Evolutionary conservation across 768 basidiomycete genomes (phyloP), one percentile per base, ranked within the genome.

Genomic region (Leccinellum albellum): DNA sequence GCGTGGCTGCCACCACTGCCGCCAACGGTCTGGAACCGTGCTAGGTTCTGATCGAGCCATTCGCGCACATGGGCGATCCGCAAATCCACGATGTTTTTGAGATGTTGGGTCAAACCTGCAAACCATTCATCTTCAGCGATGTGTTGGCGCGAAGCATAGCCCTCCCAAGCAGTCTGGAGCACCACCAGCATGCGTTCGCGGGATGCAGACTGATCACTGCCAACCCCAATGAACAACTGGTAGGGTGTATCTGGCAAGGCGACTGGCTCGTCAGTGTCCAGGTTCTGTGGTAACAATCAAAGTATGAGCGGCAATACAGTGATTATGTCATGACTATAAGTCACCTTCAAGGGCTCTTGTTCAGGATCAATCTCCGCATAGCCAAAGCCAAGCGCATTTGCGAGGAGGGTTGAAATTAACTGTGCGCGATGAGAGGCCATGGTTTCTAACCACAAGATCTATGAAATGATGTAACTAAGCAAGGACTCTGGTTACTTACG

Each of bases 31-130:
- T 75, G 73, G 68, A 86, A 86, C 0, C 82, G 73, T 1, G 72
- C 54, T 5, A 79, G 61, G 55, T 86, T 86, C 6, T 73, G 66
- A 4, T 70, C 65, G 13, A 87, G 66, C 86, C 85, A 86, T 55
- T 73, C 70, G 1, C 66, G 66, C 24, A 86, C 82, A 53, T 80
- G 79, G 4, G 70, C 63, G 17, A 82, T 67, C 13, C 85, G 77
- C 53, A 70, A 40, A 24, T 80, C 70, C 14, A 74, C 77, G 4
- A 82, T 60, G 3, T 53, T 56, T 6, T 72, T 67, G 3, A 86
- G 70, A 57, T 80, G 72, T 1, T 53, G 28, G 0, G 71, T 69
- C 3, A 86, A 69, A 3, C 66, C 65, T 1, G 63, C 55, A 4
- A 74, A 61, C 82, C 82, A 84, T 54, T 64, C 61, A 12, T 73